Conservation (phyloP, 2,329 filamentous ascomycete species). For the Domatiomyces globalis region DNA sequence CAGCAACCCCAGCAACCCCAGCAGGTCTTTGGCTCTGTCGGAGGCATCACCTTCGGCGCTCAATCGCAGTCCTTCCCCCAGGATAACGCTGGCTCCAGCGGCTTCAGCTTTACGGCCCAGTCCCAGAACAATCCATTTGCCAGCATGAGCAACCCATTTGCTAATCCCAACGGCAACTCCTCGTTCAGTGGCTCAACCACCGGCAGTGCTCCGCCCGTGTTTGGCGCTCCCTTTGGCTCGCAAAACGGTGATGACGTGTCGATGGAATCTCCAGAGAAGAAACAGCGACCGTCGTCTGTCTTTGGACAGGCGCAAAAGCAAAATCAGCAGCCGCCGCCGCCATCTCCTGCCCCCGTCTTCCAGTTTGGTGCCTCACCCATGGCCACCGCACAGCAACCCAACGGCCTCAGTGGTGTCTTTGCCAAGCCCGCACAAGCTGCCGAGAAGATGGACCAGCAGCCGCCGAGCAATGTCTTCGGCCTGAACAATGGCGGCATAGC, state of each 20-base stretch:
- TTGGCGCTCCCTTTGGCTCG: background rate
- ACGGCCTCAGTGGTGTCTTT: constrained; percentile 7
- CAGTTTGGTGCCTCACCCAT: constrained; percentile 5
- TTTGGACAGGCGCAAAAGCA: constrained; percentile 8
- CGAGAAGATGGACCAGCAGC: background rate
- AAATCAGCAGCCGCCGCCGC: constrained; percentile 6
- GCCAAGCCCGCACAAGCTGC: constrained; percentile 4
- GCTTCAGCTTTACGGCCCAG: constrained; percentile 3
- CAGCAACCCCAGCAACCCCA: constrained; percentile 8
- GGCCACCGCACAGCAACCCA: background rate
- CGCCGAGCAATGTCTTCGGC: background rate
- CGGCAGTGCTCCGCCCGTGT: background rate
- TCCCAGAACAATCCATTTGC: background rate
- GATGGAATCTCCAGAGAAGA: constrained; percentile 17
- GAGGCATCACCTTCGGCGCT: constrained; percentile 9
- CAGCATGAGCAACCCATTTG: constrained; percentile 12
- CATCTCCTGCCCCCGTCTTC: constrained; percentile 4
- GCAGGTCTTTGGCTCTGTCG: constrained; percentile 10
- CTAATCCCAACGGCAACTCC: constrained; percentile 11
- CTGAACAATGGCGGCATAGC: background rate
- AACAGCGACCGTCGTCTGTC: constrained; percentile 5
- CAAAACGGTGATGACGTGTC: constrained; percentile 8
- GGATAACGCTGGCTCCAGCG: background rate
- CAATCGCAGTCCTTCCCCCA: constrained; percentile 5
- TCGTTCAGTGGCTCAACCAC: constrained; percentile 2